A percentile compares a stretch with the other conserved stretches of the same genome.
These are phyloP conservation scores for Suillus occidentalis DNA, from an alignment of 768 basidiomycete species.

Conservation along the genomic window DNA sequence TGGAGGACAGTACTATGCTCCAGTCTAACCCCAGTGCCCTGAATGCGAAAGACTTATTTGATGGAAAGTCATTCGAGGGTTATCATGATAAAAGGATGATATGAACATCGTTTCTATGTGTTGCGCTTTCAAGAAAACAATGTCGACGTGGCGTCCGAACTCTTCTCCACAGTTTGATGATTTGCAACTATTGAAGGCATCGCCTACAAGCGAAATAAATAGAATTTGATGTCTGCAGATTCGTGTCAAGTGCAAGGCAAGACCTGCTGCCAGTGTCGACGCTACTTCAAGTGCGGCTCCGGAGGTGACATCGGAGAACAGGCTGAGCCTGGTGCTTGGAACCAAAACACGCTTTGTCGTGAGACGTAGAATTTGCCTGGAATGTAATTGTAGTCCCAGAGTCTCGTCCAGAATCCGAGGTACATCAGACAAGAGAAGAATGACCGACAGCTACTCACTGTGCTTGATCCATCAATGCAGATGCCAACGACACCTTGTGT, in stretches of 20 bases:
- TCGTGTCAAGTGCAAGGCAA: slow-evolving; percentile 54
- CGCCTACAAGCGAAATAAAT: no score
- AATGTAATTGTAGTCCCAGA: slow-evolving; percentile 44
- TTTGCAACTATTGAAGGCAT: no score
- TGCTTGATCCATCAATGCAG: slow-evolving; percentile 56
- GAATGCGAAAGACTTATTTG: no score
- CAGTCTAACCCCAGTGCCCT: no score
- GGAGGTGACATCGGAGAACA: slow-evolving; percentile 56
- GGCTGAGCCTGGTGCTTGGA: slow-evolving; percentile 49
- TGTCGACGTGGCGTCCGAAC: no score
- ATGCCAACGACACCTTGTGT: slow-evolving; percentile 57
- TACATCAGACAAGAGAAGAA: slow-evolving; percentile 64
- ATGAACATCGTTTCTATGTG: no score
- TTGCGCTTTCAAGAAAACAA: no score
- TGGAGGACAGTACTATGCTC: no score
- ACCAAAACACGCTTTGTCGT: slow-evolving; percentile 33
- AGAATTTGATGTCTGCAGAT: slow-evolving; percentile 29
- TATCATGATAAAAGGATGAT: no score
- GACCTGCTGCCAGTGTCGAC: slow-evolving; percentile 43
- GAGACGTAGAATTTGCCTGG: slow-evolving; percentile 62
- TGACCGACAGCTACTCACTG: slow-evolving; percentile 43
- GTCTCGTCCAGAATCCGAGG: slow-evolving; percentile 45
- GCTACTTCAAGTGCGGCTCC: slow-evolving; percentile 52
- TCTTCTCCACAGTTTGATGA: no score
- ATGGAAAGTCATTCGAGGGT: no score